Evolutionary conservation across 495 filamentous ascomycete genomes (phyloP), one percentile per base, ranked within the genome.

Genomic region (Aspergillus bridgeri): DNA sequence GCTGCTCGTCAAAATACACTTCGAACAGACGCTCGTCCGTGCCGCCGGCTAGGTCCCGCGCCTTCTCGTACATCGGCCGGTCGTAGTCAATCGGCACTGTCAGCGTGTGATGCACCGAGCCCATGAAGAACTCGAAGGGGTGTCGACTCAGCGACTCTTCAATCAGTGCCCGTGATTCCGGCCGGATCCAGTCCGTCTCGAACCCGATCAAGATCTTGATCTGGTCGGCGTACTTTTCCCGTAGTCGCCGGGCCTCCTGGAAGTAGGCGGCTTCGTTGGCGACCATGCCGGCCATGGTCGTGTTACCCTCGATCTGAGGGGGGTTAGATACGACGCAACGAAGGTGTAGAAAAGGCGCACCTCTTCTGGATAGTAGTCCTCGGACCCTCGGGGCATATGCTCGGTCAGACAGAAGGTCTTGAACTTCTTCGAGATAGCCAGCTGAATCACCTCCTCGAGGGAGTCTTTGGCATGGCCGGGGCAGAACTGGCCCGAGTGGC

Each of bases 401-500:
- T 98, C 94, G n/a, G 94, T 97, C 53, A 98, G 73, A 42, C 89
- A 90, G 65, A 96, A 90, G 59, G 86, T 83, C 54, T 83, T 79
- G 82, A 96, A 93, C 54, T 88, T 86, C 56, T 84, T 79, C 49
- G 75, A 67, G 70, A 98, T 92, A 61, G 94, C 94, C 19, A 83
- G 80, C 60, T 84, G 80, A 67, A 98, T 79, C 56, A 98, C 83
- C 60, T 90, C 86, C 67, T 96, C 93, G 21, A 98, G 83, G 17
- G 83, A 80, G 72, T 93, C 82, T 67, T 86, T 82, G 21, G 93
- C 94, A 76, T 98, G 94, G 64, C 87, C 81, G 9, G 83, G 86
- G 76, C 95, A 98, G 81, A 98, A 98, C 73, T 98, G 89, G 51
- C 94, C 95, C 48, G 92, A 97, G 78, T 98, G 94, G 69, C 90